Evolutionary conservation across 768 basidiomycete genomes (phyloP).

Genomic region (Gymnopilus junonius): DNA sequence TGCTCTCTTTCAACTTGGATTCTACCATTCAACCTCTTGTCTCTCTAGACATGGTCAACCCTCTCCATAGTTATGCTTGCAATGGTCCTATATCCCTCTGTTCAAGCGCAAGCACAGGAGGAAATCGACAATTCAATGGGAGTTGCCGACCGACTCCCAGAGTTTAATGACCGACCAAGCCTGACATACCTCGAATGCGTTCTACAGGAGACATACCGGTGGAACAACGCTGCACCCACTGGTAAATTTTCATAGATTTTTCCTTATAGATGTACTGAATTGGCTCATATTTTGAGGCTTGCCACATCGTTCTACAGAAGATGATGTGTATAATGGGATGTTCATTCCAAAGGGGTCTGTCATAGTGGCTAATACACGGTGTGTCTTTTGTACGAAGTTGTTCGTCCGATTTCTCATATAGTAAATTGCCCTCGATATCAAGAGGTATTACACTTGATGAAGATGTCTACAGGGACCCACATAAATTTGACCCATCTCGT

Average conservation of each 20-base stretch:
- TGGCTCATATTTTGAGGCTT: too few relatives aligned
- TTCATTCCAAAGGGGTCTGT: constrained; percentile 5
- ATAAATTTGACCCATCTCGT: background rate
- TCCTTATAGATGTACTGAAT: constrained; percentile 11
- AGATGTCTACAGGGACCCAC: background rate
- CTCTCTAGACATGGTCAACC: background rate
- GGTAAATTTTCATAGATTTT: constrained; percentile 26
- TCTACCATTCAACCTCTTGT: background rate
- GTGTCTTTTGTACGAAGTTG: too few relatives aligned
- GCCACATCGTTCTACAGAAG: constrained; percentile 1
- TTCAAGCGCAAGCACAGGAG: constrained; percentile 30
- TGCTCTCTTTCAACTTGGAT: background rate
- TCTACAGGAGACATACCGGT: constrained; percentile 27
- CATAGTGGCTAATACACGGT: constrained; percentile 2
- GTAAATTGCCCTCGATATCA: too few relatives aligned
- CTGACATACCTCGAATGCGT: constrained; percentile 33
- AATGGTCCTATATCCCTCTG: constrained; percentile 31
- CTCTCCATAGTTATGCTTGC: constrained; percentile 26
- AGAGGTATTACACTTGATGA: too few relatives aligned
- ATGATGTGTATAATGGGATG: constrained; percentile 8
- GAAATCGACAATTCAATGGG: constrained; percentile 32
- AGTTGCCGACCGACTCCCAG: constrained; percentile 26
- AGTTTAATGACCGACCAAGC: constrained; percentile 25
- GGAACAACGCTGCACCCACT: constrained; percentile 21
- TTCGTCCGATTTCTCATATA: too few relatives aligned